Evolutionary conservation across 2,329 filamentous ascomycete species (phyloP).

Genomic region (Paecilomyces formosus): DNA sequence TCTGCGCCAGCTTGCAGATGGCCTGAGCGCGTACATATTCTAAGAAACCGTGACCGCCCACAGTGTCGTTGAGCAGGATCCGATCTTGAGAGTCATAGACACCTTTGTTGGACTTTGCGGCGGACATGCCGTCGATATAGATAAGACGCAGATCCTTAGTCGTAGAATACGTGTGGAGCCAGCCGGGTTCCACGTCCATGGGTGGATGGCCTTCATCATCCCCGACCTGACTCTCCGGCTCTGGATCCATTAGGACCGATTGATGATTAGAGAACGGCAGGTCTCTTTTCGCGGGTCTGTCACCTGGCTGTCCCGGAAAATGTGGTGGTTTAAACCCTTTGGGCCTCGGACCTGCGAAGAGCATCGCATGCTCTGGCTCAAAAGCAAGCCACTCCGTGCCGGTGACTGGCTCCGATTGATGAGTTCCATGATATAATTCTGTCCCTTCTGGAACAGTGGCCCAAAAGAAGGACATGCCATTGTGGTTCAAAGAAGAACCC

Average conservation of each 20-base stretch:
- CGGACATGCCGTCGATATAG: conserved; percentile 64
- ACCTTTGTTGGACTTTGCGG: conserved; percentile 57
- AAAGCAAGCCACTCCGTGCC: conserved; percentile 67
- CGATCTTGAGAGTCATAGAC: conserved; percentile 62
- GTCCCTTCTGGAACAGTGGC: conserved; percentile 58
- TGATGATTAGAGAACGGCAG: not conserved
- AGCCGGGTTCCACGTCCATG: conserved; percentile 36
- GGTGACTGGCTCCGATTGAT: conserved; percentile 37
- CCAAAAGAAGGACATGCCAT: conserved; percentile 66
- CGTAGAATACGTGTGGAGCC: conserved; percentile 60
- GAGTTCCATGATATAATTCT: conserved; percentile 60
- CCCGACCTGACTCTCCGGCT: not conserved
- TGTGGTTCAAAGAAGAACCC: conserved; percentile 65
- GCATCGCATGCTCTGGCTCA: conserved; percentile 64
- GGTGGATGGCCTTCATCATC: conserved; percentile 1
- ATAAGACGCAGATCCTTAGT: conserved; percentile 52
- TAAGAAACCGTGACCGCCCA: conserved; percentile 3
- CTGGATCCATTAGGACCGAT: not conserved
- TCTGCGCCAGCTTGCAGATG: conserved; percentile 48
- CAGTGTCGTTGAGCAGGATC: conserved; percentile 43
- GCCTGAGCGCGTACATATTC: conserved; percentile 48
- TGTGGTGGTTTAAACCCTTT: not conserved
- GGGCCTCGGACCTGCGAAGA: conserved; percentile 46
- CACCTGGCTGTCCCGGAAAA: not conserved
- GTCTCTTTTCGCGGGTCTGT: not conserved